These are phyloP conservation scores for Rhodofomes roseus DNA, from an alignment of 1,284 basidiomycete genomes.

Conservation along the genomic window DNA sequence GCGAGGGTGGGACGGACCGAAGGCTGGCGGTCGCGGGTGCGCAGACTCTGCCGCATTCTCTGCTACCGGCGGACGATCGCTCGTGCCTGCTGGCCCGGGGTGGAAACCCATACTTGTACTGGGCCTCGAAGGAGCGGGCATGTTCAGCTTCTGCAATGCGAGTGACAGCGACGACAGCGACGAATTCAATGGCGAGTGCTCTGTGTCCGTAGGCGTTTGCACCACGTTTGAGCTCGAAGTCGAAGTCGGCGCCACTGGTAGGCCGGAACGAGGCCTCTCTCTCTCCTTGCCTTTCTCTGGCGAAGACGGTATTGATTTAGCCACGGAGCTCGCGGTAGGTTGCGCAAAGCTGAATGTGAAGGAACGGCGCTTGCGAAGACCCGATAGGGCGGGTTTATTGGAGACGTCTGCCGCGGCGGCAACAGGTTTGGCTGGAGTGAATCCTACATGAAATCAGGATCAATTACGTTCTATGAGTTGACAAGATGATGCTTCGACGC, in stretches of 20 bases:
- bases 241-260: not conserved
- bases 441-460: not conserved
- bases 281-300: slow-evolving; percentile 19
- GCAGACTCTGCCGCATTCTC: not conserved
- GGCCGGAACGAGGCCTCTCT: slow-evolving; percentile 12
- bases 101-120: slow-evolving; percentile 66
- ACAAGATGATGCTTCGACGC: not conserved
- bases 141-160: slow-evolving; percentile 60
- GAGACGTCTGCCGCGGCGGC: not conserved
- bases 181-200: slow-evolving; percentile 1
- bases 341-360: slow-evolving; percentile 24
- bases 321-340: slow-evolving; percentile 28
- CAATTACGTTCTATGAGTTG: not conserved
- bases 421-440: not conserved
- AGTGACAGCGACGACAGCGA: slow-evolving; percentile 46
- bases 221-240: not conserved
- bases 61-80: not conserved
- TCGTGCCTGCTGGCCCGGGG: not conserved
- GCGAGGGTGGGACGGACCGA: not conserved
- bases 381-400: not conserved
- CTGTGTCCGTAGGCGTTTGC: not conserved
- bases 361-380: not conserved
- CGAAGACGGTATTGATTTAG: slow-evolving; percentile 19
- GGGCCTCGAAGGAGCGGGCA: slow-evolving; percentile 55
- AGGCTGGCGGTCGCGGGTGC: not conserved